Conservation (phyloP, 768 basidiomycete genomes). For the Tylopilus subfusipes region DNA sequence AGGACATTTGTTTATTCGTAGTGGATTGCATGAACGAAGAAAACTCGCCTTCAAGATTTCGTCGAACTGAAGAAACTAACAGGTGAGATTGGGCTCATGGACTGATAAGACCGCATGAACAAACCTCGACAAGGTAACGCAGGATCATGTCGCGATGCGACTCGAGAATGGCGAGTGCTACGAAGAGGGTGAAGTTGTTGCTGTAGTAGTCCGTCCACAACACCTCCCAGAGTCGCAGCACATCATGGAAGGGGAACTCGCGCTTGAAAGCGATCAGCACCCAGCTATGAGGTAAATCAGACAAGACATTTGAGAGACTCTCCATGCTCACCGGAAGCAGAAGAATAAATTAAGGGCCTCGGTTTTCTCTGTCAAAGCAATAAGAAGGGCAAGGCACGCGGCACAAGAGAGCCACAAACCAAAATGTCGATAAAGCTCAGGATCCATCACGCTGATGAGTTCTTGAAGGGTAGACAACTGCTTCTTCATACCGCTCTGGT, state of each 20-base stretch:
- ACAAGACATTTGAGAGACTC: background rate
- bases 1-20: slow-evolving; percentile 1
- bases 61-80: slow-evolving; percentile 54
- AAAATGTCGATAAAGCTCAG: slow-evolving; percentile 88
- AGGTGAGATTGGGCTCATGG: slow-evolving; percentile 1
- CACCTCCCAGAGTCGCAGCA: slow-evolving; percentile 90
- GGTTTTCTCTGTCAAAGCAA: slow-evolving; percentile 60
- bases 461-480: slow-evolving; percentile 88
- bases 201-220: slow-evolving; percentile 92
- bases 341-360: slow-evolving; percentile 95
- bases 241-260: slow-evolving; percentile 91
- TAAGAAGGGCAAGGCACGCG: background rate
- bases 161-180: slow-evolving; percentile 91
- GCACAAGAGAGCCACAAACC: slow-evolving; percentile 39
- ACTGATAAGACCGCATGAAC: slow-evolving; percentile 18
- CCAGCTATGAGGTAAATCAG: slow-evolving; percentile 52
- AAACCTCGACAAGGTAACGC: slow-evolving; percentile 89
- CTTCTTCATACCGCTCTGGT: slow-evolving; percentile 97
- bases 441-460: slow-evolving; percentile 90
- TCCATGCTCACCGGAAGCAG: slow-evolving; percentile 81
- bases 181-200: slow-evolving; percentile 83
- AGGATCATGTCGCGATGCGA: slow-evolving; percentile 94
- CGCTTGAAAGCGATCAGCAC: slow-evolving; percentile 93
- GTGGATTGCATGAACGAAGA: background rate
- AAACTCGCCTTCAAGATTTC: slow-evolving; percentile 29